Percentiles rank a stretch among this genome's conserved stretches.
Evolutionary conservation across 768 basidiomycete genomes (phyloP).

Genomic region (Ramaria sp.): DNA sequence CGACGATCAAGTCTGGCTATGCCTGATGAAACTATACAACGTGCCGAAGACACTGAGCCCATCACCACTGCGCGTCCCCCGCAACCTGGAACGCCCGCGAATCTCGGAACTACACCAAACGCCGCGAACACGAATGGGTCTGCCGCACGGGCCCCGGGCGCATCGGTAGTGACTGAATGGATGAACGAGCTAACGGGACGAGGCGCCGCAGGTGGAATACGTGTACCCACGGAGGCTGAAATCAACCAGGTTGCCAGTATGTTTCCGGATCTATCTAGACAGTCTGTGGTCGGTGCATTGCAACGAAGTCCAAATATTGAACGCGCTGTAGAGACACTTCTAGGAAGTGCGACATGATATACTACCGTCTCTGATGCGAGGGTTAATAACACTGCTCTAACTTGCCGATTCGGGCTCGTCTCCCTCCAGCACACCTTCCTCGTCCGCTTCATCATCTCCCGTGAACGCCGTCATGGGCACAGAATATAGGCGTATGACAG

Average conservation of each 20-base stretch:
- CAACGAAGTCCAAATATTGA: constrained; percentile 78
- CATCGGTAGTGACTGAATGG: constrained; percentile 65
- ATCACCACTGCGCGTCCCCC: constrained; percentile 49
- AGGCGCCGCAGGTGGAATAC: constrained; percentile 41
- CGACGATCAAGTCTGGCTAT: constrained; percentile 64
- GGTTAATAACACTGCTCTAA: constrained; percentile 12
- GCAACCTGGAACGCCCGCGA: constrained; percentile 12
- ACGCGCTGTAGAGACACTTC: constrained; percentile 69
- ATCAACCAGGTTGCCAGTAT: constrained; percentile 64
- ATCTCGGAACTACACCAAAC: constrained; percentile 16
- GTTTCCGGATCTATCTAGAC: constrained; percentile 74
- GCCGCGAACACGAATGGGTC: constrained; percentile 19
- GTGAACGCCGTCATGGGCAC: constrained; percentile 87
- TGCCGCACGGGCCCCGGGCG: constrained; percentile 1
- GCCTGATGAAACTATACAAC: constrained; percentile 37
- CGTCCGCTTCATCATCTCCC: constrained; percentile 61
- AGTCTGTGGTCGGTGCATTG: constrained; percentile 63
- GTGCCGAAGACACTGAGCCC: constrained; percentile 41
- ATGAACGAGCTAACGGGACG: constrained; percentile 70
- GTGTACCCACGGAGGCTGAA: constrained; percentile 67
- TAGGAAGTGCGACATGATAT: constrained; percentile 24
- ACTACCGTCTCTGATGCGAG: not conserved
- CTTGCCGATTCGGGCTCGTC: constrained; percentile 28
- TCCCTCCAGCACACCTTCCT: constrained; percentile 27
- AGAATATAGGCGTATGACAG: constrained; percentile 86